Base-by-base conservation (phyloP, 2,329 filamentous ascomycete genomes). In the Aureobasidium leucospermi region DNA sequence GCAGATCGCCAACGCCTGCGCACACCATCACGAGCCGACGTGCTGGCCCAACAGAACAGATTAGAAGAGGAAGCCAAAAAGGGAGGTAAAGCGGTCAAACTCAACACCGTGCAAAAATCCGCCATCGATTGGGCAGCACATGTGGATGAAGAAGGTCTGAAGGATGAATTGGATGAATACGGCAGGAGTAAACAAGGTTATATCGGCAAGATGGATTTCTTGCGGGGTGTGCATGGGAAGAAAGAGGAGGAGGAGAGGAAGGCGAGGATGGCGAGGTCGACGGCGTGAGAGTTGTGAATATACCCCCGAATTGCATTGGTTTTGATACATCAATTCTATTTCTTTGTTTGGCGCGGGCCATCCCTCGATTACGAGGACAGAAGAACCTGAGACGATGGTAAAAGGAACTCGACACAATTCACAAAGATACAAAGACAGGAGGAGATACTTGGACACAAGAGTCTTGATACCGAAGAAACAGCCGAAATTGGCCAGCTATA, bases 81-180 rank as follows among this genome's bases (percentile, higher is more conserved):
- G 62, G 75, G 23, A 23, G 23, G 67, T 65, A 78, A 72, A 73
- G 80, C 66, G 23, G 79, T 81, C 60, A 86, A 85, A 67, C 79
- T 87, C 72, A 86, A 85, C 64, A 85, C 84, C 0, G 82, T 87
- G 52, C 83, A 85, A 70, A 87, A 86, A 70, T 85, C 81, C 32
- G 79, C 83, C 57, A 73, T 86, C 66, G 84, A 87, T 65, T 87
- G 84, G 84, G 83, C 81, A 19, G 78, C 79, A 10, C 85, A 84
- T 66, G 84, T 87, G 42, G 81, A 85, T 67, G 78, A 79, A 51
- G 80, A 81, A 47, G 83, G 83, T 32, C 79, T 86, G 60, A 78
- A 79, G 60, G 83, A 85, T 60, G 84, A 87, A 69, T 69, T 87
- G 67, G 79, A 81, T 59, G 77, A 77, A 47, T 82, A 85, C 68